Percentiles rank a stretch among this genome's conserved stretches.
Evolutionary conservation across 345 rosid species (phyloP).

Genomic region (Turritis glabra): DNA sequence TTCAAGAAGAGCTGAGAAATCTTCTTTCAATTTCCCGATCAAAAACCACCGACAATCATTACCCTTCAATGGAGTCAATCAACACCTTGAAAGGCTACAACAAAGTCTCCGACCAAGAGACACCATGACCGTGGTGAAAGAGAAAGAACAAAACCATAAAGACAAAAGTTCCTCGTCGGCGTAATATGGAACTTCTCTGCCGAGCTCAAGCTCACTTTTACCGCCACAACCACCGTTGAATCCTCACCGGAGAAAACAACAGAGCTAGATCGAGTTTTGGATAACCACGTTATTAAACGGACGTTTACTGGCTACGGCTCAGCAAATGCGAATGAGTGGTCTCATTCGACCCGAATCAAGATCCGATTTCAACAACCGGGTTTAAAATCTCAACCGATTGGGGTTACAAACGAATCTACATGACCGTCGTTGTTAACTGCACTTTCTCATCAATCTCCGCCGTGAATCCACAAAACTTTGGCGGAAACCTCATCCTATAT

Average conservation of each 20-base stretch:
- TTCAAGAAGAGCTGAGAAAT: too few relatives aligned
- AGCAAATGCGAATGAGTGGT: slow-evolving; percentile 77
- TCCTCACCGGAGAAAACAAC: not conserved
- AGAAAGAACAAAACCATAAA: slow-evolving; percentile 39
- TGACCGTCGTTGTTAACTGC: slow-evolving; percentile 80
- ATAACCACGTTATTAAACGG: slow-evolving; percentile 55
- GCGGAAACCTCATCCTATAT: slow-evolving; percentile 65
- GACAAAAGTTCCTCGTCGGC: slow-evolving; percentile 45
- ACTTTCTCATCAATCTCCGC: slow-evolving; percentile 50
- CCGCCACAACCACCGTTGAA: slow-evolving; percentile 6
- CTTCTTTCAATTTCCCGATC: too few relatives aligned
- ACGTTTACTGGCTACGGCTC: slow-evolving; percentile 64
- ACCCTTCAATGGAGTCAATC: too few relatives aligned
- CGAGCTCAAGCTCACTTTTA: slow-evolving; percentile 36
- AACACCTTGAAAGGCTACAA: too few relatives aligned
- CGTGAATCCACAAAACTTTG: slow-evolving; percentile 60
- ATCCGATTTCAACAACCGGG: slow-evolving; percentile 36
- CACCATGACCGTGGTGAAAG: slow-evolving; percentile 46
- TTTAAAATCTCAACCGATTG: slow-evolving; percentile 41
- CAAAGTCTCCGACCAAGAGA: too few relatives aligned
- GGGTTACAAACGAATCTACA: slow-evolving; percentile 52
- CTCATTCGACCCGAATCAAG: slow-evolving; percentile 32
- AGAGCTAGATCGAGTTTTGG: slow-evolving; percentile 47
- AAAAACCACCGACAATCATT: too few relatives aligned
- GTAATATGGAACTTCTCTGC: slow-evolving; percentile 36